phyloP scores from a whole-genome alignment of 176 grass and related monocot species.

The Saccharum officinarum region DNA sequence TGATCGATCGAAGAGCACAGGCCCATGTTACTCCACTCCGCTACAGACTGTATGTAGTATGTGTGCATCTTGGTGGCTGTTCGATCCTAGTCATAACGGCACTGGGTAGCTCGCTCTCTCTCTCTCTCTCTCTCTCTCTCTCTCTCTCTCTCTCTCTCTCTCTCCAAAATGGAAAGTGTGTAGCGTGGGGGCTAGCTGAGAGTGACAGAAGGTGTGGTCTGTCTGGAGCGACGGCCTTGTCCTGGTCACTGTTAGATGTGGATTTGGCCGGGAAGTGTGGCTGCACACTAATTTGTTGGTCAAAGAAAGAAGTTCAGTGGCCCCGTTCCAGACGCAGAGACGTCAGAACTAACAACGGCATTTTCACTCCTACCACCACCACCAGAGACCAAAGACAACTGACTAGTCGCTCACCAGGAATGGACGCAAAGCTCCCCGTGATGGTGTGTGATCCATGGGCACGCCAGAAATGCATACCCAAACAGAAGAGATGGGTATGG shows the following conservation, averaged over 20 bases:
- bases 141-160: not conserved
- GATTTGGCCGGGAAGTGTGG: constrained; percentile 9
- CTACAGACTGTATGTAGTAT: not conserved
- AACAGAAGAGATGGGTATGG: not conserved
- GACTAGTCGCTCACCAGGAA: not conserved
- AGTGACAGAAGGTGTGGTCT: constrained; percentile 6
- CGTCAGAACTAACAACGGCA: not conserved
- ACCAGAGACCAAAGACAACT: not conserved
- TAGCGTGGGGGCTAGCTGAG: constrained; percentile 14
- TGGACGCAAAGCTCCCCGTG: not conserved
- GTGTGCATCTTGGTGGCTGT: not conserved
- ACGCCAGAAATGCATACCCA: not conserved
- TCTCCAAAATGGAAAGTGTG: not conserved
- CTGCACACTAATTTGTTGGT: constrained; percentile 20
- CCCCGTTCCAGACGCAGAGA: not conserved
- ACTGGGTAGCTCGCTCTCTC: not conserved
- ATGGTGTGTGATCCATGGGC: not conserved
- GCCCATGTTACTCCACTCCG: not conserved
- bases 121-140: not conserved
- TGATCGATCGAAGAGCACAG: not conserved
- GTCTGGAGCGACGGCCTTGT: not conserved
- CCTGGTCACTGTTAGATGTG: constrained; percentile 26
- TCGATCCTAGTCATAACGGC: not conserved
- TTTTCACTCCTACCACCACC: not conserved
- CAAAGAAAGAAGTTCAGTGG: constrained; percentile 17